A percentile compares a stretch with the other conserved stretches of the same genome.
phyloP scores from a whole-genome alignment of 2,329 filamentous ascomycete species.

The Penicillium griseofulvum region DNA sequence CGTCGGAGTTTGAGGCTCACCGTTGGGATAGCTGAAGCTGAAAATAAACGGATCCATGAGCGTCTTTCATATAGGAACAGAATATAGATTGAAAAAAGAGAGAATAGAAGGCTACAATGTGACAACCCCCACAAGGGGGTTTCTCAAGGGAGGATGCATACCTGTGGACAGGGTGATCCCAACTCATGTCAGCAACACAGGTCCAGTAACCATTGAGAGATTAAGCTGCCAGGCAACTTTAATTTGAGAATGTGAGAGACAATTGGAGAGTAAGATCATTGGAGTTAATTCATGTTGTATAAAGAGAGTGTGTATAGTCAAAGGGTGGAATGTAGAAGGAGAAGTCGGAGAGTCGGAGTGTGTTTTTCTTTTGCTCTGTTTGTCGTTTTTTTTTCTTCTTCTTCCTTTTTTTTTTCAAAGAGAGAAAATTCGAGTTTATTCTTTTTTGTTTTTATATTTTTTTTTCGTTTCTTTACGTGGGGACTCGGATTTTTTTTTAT shows the following conservation, averaged over 20 bases:
- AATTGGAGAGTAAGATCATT: slow-evolving; percentile 3
- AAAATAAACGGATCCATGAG: slow-evolving; percentile 36
- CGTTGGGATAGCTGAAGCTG: slow-evolving; percentile 47
- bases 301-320: not conserved
- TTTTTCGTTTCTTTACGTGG: slow-evolving; percentile 16
- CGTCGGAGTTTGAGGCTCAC: slow-evolving; percentile 48
- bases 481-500: slow-evolving; percentile 15
- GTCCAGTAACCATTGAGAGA: slow-evolving; percentile 37
- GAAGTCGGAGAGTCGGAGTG: slow-evolving; percentile 6
- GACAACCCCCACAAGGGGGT: slow-evolving; percentile 15
- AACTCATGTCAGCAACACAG: slow-evolving; percentile 46
- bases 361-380: slow-evolving; percentile 42
- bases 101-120: not conserved
- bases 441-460: slow-evolving; percentile 12
- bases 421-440: not conserved
- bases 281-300: slow-evolving; percentile 2
- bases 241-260: slow-evolving; percentile 15
- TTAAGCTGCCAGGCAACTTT: slow-evolving; percentile 37
- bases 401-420: not conserved
- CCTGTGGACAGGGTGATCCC: slow-evolving; percentile 48
- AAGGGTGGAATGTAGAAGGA: not conserved
- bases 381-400: slow-evolving; percentile 20
- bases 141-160: slow-evolving; percentile 28
- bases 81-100: slow-evolving; percentile 2
- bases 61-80: slow-evolving; percentile 16